phyloP scores from a whole-genome alignment of 2,329 filamentous ascomycete species.

The Westerdykella sp. region DNA sequence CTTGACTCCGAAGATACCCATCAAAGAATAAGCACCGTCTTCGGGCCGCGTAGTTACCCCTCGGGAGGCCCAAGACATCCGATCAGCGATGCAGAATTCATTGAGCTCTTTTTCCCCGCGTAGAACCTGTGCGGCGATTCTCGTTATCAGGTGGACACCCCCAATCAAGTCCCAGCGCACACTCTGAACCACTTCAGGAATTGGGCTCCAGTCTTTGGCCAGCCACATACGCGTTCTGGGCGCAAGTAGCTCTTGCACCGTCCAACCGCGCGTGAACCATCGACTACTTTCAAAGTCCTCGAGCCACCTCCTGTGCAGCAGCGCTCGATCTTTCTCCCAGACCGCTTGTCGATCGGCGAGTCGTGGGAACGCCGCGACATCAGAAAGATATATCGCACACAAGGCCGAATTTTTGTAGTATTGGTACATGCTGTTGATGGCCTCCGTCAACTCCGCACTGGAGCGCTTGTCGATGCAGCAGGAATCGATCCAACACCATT shows the following conservation, averaged over 20 bases:
- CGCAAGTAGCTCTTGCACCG: slow-evolving; percentile 25
- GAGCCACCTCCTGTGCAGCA: too few species aligned
- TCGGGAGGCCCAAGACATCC: slow-evolving; percentile 12
- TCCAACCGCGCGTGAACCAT: slow-evolving; percentile 26
- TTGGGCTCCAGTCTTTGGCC: background rate
- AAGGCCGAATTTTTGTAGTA: slow-evolving; percentile 5
- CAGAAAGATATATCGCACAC: background rate
- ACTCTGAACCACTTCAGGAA: background rate
- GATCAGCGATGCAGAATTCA: slow-evolving; percentile 1
- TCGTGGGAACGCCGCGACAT: too few species aligned
- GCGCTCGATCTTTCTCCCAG: too few species aligned
- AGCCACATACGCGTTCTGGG: background rate
- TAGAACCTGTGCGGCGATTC: background rate
- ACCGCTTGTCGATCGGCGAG: too few species aligned
- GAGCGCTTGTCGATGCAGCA: slow-evolving; percentile 6
- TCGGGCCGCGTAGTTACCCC: slow-evolving; percentile 10
- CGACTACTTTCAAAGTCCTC: background rate
- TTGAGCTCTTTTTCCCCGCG: background rate
- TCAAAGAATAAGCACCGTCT: slow-evolving; percentile 12
- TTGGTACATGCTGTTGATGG: slow-evolving; percentile 13
- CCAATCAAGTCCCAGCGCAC: background rate
- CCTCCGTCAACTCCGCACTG: slow-evolving; percentile 9
- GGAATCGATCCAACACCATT: too few species aligned
- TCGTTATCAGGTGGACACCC: background rate
- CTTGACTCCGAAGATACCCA: slow-evolving; percentile 11